A percentile compares a stretch with the other conserved stretches of the same genome.
Evolutionary conservation across 352 stramenopile species (phyloP).

Genomic region (Pythium biforme): DNA sequence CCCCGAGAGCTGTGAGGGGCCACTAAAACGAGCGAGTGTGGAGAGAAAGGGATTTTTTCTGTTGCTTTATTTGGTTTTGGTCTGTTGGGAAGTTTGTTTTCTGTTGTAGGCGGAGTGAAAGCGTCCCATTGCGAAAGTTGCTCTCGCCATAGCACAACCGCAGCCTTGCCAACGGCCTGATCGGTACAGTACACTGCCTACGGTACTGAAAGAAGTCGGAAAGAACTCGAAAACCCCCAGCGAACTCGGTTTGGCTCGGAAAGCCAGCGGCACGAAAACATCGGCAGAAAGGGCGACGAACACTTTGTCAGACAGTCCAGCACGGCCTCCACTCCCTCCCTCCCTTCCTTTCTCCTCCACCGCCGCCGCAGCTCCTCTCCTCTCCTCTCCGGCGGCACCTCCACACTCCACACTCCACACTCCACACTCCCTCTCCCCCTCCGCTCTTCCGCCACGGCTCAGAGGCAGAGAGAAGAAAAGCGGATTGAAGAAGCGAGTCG

Average conservation of each 20-base stretch:
- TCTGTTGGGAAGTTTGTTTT: constrained; percentile 17
- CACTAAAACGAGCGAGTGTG: not conserved
- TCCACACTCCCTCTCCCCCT: not conserved
- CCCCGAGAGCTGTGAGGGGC: constrained; percentile 20
- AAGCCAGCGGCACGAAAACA: constrained; percentile 7
- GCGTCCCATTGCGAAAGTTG: constrained; percentile 29
- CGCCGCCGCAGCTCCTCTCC: not conserved
- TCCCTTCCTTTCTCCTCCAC: constrained; percentile 6
- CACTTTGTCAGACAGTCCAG: constrained; percentile 20
- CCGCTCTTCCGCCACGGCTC: constrained; percentile 1
- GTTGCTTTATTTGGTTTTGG: not conserved
- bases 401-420: constrained; percentile 11
- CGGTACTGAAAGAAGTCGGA: constrained; percentile 11
- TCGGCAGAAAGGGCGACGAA: constrained; percentile 8
- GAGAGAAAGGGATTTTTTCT: not conserved
- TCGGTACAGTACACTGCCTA: not conserved
- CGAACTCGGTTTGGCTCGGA: not conserved
- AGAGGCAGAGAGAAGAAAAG: constrained; percentile 1
- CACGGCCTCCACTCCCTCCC: not conserved
- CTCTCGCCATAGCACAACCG: not conserved
- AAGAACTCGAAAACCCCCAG: not conserved
- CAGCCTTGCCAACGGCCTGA: constrained; percentile 6
- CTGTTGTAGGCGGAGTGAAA: not conserved
- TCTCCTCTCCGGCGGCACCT: constrained; percentile 4
- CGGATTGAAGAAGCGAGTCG: constrained; percentile 5